A percentile compares a stretch with the other conserved stretches of the same genome.
Conservation (phyloP, 129 eudicot genomes). For the Pulicaria dysenterica region DNA sequence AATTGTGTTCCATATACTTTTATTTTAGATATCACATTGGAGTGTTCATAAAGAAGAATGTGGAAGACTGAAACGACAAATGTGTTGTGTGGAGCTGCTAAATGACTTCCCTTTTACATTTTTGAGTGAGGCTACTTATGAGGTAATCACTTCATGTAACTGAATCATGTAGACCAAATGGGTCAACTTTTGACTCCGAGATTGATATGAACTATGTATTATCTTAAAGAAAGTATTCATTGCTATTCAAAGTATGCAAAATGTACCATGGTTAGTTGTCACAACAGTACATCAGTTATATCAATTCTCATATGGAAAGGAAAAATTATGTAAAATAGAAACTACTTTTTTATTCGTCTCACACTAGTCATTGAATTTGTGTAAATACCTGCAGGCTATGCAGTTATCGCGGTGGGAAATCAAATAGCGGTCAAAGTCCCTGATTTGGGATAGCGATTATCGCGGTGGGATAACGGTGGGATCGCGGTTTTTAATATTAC, state of each 20-base stretch:
- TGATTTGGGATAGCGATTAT: no score
- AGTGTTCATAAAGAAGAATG: constrained; percentile 70
- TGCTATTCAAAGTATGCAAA: constrained; percentile 5
- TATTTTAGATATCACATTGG: constrained; percentile 64
- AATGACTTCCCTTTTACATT: constrained; percentile 74
- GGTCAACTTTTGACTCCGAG: not conserved
- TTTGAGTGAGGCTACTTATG: constrained; percentile 48
- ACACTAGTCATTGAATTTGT: no score
- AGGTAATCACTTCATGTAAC: constrained; percentile 32
- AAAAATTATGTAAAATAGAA: no score
- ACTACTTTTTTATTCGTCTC: no score
- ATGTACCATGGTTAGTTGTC: not conserved
- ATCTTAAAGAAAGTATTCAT: not conserved
- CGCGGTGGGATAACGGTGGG: no score
- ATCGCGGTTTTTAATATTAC: no score
- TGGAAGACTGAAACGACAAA: constrained; percentile 62
- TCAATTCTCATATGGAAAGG: not conserved
- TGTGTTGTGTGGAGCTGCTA: constrained; percentile 43
- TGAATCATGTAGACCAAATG: not conserved
- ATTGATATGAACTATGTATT: not conserved
- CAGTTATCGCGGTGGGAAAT: no score
- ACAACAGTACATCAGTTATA: not conserved
- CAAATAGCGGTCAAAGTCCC: no score
- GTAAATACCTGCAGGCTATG: no score
- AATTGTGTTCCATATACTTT: constrained; percentile 13